Conservation (phyloP, 805 yeast genomes). For the Candida verbasci region DNA sequence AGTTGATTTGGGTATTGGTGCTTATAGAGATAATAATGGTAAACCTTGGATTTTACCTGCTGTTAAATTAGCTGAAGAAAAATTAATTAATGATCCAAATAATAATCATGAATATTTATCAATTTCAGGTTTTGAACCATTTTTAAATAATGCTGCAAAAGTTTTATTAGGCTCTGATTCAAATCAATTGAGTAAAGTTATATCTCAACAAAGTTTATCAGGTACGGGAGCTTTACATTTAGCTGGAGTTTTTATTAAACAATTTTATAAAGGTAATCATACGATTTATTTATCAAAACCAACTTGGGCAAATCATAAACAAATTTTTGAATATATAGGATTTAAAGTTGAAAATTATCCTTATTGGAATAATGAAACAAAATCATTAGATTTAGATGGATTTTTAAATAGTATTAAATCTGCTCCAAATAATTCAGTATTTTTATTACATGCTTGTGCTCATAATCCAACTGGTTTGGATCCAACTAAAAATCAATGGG, state of each 20-base stretch:
- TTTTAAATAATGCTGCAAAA: slow-evolving; percentile 66
- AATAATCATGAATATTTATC: slow-evolving; percentile 86
- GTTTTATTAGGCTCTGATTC: slow-evolving; percentile 66
- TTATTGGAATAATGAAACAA: slow-evolving; percentile 75
- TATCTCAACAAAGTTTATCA: slow-evolving; percentile 72
- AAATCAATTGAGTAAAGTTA: slow-evolving; percentile 45
- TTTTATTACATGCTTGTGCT: slow-evolving; percentile 91
- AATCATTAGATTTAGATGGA: slow-evolving; percentile 69
- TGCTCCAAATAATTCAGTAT: slow-evolving; percentile 74
- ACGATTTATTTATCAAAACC: slow-evolving; percentile 76
- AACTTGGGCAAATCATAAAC: slow-evolving; percentile 97
- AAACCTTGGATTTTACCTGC: slow-evolving; percentile 72
- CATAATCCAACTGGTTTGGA: slow-evolving; percentile 98
- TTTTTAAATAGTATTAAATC: slow-evolving; percentile 54
- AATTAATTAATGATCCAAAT: slow-evolving; percentile 52
- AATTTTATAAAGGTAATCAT: slow-evolving; percentile 39
- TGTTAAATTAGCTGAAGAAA: slow-evolving; percentile 63
- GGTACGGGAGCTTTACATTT: slow-evolving; percentile 92
- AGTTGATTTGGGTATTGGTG: slow-evolving; percentile 86
- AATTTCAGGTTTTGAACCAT: slow-evolving; percentile 70
- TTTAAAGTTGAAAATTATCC: slow-evolving; percentile 68
- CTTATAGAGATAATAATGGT: slow-evolving; percentile 65
- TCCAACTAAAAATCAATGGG: slow-evolving; percentile 84
- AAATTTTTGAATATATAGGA: slow-evolving; percentile 71
- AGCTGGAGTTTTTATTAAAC: slow-evolving; percentile 66